Evolutionary conservation across 2,329 filamentous ascomycete genomes (phyloP).

Genomic region (Xylariaceae sp.): DNA sequence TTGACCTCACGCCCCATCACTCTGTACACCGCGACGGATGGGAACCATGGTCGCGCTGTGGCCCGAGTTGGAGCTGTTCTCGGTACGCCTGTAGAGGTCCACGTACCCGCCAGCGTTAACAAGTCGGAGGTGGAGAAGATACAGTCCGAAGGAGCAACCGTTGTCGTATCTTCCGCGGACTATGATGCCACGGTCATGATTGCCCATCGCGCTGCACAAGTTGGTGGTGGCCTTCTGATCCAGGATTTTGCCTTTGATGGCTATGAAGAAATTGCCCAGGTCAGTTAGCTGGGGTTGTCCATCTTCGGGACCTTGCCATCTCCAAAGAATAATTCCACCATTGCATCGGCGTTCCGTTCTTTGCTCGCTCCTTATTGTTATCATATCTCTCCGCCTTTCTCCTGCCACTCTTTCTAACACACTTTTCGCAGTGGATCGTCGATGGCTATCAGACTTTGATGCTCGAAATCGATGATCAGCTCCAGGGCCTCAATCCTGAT

Average conservation of each 20-base stretch:
- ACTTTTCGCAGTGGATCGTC: constrained; percentile 61
- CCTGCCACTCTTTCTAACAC: not conserved
- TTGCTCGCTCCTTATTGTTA: too few relatives aligned
- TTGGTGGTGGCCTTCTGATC: constrained; percentile 51
- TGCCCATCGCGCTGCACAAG: constrained; percentile 42
- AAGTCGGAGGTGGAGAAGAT: constrained; percentile 52
- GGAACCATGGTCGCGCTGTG: constrained; percentile 71
- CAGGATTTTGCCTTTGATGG: constrained; percentile 66
- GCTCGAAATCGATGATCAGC: constrained; percentile 61
- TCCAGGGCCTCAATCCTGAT: constrained; percentile 37
- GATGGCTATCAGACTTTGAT: constrained; percentile 74
- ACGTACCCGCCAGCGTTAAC: constrained; percentile 59
- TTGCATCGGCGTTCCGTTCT: too few relatives aligned
- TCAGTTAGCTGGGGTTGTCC: constrained; percentile 24
- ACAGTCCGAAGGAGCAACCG: constrained; percentile 56
- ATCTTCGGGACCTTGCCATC: too few relatives aligned
- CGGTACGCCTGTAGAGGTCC: constrained; percentile 52
- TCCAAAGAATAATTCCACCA: too few relatives aligned
- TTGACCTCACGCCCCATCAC: constrained; percentile 33
- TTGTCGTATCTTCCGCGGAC: constrained; percentile 51
- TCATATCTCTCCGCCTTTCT: not conserved
- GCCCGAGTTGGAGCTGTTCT: constrained; percentile 43
- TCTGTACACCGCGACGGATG: constrained; percentile 66
- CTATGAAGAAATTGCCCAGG: constrained; percentile 62
- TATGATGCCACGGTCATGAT: constrained; percentile 62